These are phyloP conservation scores for Tulasnella sp. DNA, from an alignment of 768 basidiomycete genomes.

Conservation along the genomic window DNA sequence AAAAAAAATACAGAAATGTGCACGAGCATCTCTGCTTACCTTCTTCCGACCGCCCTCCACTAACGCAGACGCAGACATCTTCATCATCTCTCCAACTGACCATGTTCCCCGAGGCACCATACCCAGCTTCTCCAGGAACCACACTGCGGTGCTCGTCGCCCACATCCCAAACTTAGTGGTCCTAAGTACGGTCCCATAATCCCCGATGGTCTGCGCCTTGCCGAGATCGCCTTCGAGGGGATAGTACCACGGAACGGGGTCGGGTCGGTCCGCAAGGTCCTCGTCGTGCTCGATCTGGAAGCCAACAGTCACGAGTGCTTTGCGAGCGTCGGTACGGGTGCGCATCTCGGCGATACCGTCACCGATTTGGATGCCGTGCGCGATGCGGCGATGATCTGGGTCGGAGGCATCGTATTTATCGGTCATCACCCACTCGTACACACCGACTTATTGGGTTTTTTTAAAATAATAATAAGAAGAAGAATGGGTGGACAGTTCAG, in stretches of 20 bases:
- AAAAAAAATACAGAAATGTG: too few species aligned
- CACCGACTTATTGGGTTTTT: slow-evolving; percentile 62
- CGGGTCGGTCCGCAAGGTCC: slow-evolving; percentile 79
- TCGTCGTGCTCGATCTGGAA: slow-evolving; percentile 85
- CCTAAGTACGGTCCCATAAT: slow-evolving; percentile 77
- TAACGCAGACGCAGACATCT: slow-evolving; percentile 65
- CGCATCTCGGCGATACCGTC: slow-evolving; percentile 99
- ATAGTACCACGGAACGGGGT: slow-evolving; percentile 85
- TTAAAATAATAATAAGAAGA: too few species aligned
- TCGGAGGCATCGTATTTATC: slow-evolving; percentile 80
- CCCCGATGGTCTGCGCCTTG: slow-evolving; percentile 92
- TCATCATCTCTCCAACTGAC: slow-evolving; percentile 80
- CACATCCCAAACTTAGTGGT: slow-evolving; percentile 81
- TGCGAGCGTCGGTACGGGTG: slow-evolving; percentile 49
- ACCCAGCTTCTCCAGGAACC: slow-evolving; percentile 64
- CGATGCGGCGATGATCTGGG: slow-evolving; percentile 79
- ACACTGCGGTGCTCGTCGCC: slow-evolving; percentile 70
- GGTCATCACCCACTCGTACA: slow-evolving; percentile 99
- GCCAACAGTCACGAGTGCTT: slow-evolving; percentile 74
- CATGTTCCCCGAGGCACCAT: slow-evolving; percentile 86
- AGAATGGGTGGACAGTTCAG: not conserved
- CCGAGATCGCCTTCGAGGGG: slow-evolving; percentile 86
- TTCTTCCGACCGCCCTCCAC: slow-evolving; percentile 80
- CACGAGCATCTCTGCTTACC: slow-evolving; percentile 33
- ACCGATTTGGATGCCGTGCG: slow-evolving; percentile 85